phyloP scores from a whole-genome alignment of 225 moss, liverwort and hornwort genomes.

The Marchantia paleacea region DNA sequence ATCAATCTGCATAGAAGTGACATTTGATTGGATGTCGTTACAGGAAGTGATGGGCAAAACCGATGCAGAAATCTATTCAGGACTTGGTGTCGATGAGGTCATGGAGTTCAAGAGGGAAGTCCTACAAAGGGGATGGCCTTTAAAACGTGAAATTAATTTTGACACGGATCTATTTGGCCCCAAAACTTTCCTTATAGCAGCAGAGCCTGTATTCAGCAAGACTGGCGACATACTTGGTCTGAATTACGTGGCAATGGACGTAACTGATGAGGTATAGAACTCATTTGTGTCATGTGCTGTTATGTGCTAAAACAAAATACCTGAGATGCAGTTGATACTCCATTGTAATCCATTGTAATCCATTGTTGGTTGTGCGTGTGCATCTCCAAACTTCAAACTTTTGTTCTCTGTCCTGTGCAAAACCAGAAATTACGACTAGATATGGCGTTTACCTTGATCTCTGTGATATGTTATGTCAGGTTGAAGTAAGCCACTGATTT shows the following conservation, averaged over 20 bases:
- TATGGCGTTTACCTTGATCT: neutral
- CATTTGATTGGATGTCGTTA: neutral
- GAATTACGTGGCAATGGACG: conserved; percentile 70
- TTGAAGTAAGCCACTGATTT: too few relatives aligned
- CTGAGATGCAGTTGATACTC: too few relatives aligned
- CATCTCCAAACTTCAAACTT: neutral
- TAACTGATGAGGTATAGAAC: conserved; percentile 62
- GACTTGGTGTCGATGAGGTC: conserved; percentile 54
- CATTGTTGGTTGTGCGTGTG: neutral
- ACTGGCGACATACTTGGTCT: conserved; percentile 62
- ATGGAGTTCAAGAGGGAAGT: conserved; percentile 79
- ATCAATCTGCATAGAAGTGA: too few relatives aligned
- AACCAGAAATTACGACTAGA: neutral
- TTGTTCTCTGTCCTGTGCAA: neutral
- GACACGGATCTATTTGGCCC: conserved; percentile 57
- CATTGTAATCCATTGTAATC: neutral
- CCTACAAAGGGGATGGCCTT: conserved; percentile 53
- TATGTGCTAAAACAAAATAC: neutral
- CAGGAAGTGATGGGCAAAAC: conserved; percentile 79
- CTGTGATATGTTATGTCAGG: neutral
- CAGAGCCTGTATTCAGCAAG: conserved; percentile 63
- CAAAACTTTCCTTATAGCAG: conserved; percentile 62
- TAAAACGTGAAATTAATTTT: conserved; percentile 65
- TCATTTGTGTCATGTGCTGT: neutral
- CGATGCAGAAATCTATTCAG: conserved; percentile 58